Evolutionary conservation across 225 moss, liverwort and hornwort species (phyloP).

Genomic region (Climacium dendroides): DNA sequence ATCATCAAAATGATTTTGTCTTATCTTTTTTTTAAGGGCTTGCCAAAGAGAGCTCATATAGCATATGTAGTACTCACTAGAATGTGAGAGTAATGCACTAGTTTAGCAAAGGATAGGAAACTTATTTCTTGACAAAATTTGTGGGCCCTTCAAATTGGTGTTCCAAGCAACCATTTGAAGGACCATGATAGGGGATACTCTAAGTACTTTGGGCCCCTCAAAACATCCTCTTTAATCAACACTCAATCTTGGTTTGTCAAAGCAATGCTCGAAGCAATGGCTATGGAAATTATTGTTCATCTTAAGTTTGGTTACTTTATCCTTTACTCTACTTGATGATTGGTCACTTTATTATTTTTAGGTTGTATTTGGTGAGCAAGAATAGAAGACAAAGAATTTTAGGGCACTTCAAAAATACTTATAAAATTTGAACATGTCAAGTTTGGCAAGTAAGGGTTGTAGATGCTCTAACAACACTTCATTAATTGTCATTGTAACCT

Average conservation of each 20-base stretch:
- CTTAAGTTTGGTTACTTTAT: background rate
- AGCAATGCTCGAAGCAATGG: no score
- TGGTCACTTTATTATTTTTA: no score
- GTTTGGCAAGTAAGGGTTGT: background rate
- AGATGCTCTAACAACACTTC: background rate
- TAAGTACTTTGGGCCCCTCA: rapidly evolving
- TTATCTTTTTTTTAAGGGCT: background rate
- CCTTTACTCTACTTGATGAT: no score
- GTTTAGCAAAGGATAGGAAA: no score
- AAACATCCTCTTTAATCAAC: background rate
- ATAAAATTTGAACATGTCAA: background rate
- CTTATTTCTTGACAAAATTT: background rate
- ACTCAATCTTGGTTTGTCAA: rapidly evolving
- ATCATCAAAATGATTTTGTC: background rate
- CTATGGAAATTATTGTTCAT: rapidly evolving
- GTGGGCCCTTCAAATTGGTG: rapidly evolving
- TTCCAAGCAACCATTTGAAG: background rate
- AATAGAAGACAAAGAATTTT: background rate
- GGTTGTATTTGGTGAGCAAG: no score
- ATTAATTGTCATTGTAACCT: no score
- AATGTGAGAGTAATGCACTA: background rate
- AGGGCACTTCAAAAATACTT: background rate
- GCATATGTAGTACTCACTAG: rapidly evolving
- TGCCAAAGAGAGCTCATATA: background rate
- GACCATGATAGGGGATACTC: background rate